These are phyloP conservation scores for Geotrichum carabidarum DNA, from an alignment of 1,139 yeast genomes.

Conservation along the genomic window DNA sequence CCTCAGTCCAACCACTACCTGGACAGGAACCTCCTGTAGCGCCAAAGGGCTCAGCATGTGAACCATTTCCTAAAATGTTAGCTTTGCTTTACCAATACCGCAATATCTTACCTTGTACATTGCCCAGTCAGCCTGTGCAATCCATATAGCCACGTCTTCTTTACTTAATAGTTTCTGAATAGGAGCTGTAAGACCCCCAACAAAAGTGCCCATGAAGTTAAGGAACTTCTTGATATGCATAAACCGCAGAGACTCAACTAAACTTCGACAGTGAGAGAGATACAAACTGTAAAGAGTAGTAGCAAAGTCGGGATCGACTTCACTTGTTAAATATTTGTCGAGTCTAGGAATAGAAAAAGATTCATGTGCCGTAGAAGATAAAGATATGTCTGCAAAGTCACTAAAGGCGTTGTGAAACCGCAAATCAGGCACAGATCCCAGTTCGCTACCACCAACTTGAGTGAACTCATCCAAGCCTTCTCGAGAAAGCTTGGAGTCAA, in stretches of 20 bases:
- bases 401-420: slow-evolving; percentile 20
- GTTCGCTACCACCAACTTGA: slow-evolving; percentile 6
- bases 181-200: slow-evolving; percentile 58
- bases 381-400: slow-evolving; percentile 25
- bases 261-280: slow-evolving; percentile 55
- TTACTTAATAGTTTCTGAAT: slow-evolving; percentile 55
- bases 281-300: slow-evolving; percentile 58
- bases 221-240: slow-evolving; percentile 63
- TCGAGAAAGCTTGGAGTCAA: slow-evolving; percentile 1
- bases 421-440: slow-evolving; percentile 15
- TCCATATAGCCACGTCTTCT: slow-evolving; percentile 56
- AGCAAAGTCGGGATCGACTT: slow-evolving; percentile 54
- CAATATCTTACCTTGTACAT: slow-evolving; percentile 48
- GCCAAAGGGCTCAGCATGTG: slow-evolving; percentile 63
- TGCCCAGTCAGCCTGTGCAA: slow-evolving; percentile 57
- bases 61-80: slow-evolving; percentile 40
- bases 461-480: not conserved
- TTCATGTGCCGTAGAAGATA: slow-evolving; percentile 24
- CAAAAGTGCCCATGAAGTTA: slow-evolving; percentile 50
- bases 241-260: slow-evolving; percentile 62
- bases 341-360: slow-evolving; percentile 49
- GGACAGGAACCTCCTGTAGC: slow-evolving; percentile 56
- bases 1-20: slow-evolving; percentile 43
- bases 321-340: slow-evolving; percentile 47
- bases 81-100: not conserved